A percentile compares a stretch with the other conserved stretches of the same genome.
Evolutionary conservation across 148 eudicot genomes (phyloP).

Genomic region (Chenopodium suecicum): DNA sequence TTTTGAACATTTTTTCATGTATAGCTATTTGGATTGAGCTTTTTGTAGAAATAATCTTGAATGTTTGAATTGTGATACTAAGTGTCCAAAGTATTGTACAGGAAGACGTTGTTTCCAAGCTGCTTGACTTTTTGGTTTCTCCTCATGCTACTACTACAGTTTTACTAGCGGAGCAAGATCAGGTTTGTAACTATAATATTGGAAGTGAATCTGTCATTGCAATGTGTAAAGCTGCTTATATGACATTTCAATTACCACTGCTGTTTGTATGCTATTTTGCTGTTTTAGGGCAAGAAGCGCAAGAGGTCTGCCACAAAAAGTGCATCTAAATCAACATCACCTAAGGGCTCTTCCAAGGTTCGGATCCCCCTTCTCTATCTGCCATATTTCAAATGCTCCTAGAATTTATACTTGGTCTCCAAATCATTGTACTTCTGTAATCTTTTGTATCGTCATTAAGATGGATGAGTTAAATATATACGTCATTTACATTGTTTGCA

Average conservation of each 20-base stretch:
- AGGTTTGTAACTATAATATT: slow-evolving; percentile 43
- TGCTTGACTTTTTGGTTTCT: slow-evolving; percentile 78
- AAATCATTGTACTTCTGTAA: not conserved
- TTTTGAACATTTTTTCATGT: not conserved
- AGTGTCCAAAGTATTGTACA: slow-evolving; percentile 27
- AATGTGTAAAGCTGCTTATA: not conserved
- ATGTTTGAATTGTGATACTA: slow-evolving; percentile 6
- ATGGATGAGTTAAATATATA: not conserved
- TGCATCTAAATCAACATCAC: slow-evolving; percentile 47
- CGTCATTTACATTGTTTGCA: not conserved
- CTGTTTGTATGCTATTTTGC: not conserved
- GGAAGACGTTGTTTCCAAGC: slow-evolving; percentile 79
- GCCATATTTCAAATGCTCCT: not conserved
- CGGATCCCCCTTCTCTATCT: not conserved
- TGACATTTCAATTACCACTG: slow-evolving; percentile 12
- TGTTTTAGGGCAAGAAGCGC: slow-evolving; percentile 74
- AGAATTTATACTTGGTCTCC: not conserved
- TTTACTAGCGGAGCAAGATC: slow-evolving; percentile 78
- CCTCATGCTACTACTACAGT: slow-evolving; percentile 85
- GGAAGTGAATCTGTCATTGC: not conserved
- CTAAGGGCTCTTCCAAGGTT: slow-evolving; percentile 79
- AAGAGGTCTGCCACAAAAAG: slow-evolving; percentile 51
- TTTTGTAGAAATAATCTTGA: not conserved
- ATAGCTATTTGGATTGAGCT: not conserved
- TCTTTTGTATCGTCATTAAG: not conserved